These are phyloP conservation scores for Plectosphaerella sp. DNA, from an alignment of 2,329 filamentous ascomycete genomes.

Conservation along the genomic window DNA sequence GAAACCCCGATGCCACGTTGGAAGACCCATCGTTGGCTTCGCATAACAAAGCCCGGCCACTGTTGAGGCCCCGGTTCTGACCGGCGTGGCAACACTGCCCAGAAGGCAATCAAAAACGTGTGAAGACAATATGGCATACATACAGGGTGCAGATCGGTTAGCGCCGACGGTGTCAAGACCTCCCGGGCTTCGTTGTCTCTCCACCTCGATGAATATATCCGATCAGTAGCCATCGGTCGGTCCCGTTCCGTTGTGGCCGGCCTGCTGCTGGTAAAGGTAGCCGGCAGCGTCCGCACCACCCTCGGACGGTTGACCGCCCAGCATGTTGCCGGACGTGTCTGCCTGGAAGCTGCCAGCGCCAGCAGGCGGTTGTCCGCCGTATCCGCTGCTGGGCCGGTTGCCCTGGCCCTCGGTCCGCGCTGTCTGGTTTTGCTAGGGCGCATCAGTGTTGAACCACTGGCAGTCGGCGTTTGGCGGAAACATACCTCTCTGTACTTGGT, in stretches of 20 bases:
- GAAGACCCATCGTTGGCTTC: too few relatives aligned
- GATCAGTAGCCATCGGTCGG: conserved; percentile 45
- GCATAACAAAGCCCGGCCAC: too few relatives aligned
- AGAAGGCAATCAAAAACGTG: too few relatives aligned
- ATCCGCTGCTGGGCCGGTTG: conserved; percentile 47
- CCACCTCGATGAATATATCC: too few relatives aligned
- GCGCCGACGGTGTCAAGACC: too few relatives aligned
- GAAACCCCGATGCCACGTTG: too few relatives aligned
- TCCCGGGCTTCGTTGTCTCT: too few relatives aligned
- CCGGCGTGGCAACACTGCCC: too few relatives aligned
- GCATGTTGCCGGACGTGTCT: conserved; percentile 32
- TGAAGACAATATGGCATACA: too few relatives aligned
- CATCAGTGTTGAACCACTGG: background rate
- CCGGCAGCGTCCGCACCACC: conserved; percentile 30
- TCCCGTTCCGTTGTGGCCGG: conserved; percentile 55
- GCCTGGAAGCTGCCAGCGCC: conserved; percentile 39
- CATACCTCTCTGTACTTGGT: conserved; percentile 97
- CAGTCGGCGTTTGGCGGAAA: background rate
- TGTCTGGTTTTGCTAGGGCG: conserved; percentile 43
- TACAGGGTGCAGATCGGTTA: too few relatives aligned
- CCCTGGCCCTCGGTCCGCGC: conserved; percentile 58
- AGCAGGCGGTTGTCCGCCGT: conserved; percentile 36
- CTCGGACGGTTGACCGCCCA: conserved; percentile 37
- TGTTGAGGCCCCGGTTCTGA: too few relatives aligned
- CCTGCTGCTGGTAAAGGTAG: conserved; percentile 52